Evolutionary conservation across 2,329 filamentous ascomycete genomes (phyloP).

Genomic region (Sporothrix sp.): DNA sequence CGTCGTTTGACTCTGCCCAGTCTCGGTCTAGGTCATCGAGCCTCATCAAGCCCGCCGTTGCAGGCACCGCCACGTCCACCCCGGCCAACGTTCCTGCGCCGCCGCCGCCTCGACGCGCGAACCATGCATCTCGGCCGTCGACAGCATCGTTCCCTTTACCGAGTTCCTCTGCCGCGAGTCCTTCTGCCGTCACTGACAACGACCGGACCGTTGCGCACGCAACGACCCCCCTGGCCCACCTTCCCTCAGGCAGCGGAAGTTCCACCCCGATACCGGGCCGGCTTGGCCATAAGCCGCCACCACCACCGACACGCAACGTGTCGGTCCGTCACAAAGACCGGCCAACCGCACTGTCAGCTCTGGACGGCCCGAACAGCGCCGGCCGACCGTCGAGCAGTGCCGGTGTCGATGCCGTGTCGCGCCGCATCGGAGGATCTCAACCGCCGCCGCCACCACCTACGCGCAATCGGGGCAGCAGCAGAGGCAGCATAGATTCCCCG

Average conservation of each 20-base stretch:
- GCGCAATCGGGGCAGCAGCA: constrained; percentile 38
- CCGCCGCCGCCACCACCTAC: constrained; percentile 40
- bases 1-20: constrained; percentile 40
- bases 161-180: neutral
- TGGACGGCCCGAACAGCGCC: constrained; percentile 16
- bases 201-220: neutral
- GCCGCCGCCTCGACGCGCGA: constrained; percentile 44
- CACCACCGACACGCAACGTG: constrained; percentile 25
- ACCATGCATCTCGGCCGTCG: constrained; percentile 27
- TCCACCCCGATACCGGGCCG: constrained; percentile 1
- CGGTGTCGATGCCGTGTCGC: constrained; percentile 30
- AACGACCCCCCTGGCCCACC: too few relatives aligned
- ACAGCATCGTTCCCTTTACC: constrained; percentile 14
- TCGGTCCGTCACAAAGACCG: constrained; percentile 22
- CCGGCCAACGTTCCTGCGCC: constrained; percentile 34
- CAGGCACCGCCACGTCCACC: constrained; percentile 19
- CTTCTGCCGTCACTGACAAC: constrained; percentile 6
- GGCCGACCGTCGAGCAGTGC: constrained; percentile 35
- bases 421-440: constrained; percentile 20
- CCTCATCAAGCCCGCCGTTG: constrained; percentile 16
- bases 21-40: constrained; percentile 36
- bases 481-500: constrained; percentile 31
- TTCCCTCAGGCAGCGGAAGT: too few relatives aligned
- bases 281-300: constrained; percentile 25
- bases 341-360: constrained; percentile 21